Evolutionary conservation across 345 rosid genomes (phyloP), one percentile per base, ranked within the genome.

Genomic region (Euphorbia pulcherrima): DNA sequence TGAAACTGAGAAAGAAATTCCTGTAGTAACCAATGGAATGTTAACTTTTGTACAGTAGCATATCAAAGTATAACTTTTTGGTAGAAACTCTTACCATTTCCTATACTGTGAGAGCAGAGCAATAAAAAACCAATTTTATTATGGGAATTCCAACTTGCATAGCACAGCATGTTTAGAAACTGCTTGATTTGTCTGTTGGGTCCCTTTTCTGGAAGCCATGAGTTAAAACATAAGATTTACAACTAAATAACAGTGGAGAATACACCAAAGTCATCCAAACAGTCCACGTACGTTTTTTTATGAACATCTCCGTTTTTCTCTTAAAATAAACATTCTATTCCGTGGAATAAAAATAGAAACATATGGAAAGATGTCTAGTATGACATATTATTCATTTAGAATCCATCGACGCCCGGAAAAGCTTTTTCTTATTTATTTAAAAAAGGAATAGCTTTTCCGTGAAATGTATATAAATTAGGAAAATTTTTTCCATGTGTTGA

Each of bases 31-130:
- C 39, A 44, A 23, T 40, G 8, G 14, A 50, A 50, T 37, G 37
- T 28, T 40, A 20, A 20, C 17, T 23, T 41, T 24, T 48, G 50
- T 60, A 21, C 28, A 8, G 13, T 11, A 8, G 18, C 21, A 60
- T 21, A 14, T 23, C 68, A 18, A 35, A 63, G n/a, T 23, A 12
- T 28, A 44, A 70, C 4, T 14, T 0, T 8, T 12, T 23, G 21
- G 48, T 18, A 51, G 47, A 68, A 1, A 7, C 33, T 8, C 54
- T 69, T 77, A 88, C 97, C 95, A 63, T 83, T 80, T 91, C 97
- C 67, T 72, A 82, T 71, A 30, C 77, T 64, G 89, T 71, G 33
- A 91, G 87, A 74, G 87, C 92, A 72, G 97, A 94, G 71, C 97
- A 94, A 69, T 96, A 89, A 54, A 94, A 69, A 54, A 88, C 78